Evolutionary conservation across 1,284 basidiomycete genomes (phyloP).

Genomic region (Uromyces viciae-fabae): DNA sequence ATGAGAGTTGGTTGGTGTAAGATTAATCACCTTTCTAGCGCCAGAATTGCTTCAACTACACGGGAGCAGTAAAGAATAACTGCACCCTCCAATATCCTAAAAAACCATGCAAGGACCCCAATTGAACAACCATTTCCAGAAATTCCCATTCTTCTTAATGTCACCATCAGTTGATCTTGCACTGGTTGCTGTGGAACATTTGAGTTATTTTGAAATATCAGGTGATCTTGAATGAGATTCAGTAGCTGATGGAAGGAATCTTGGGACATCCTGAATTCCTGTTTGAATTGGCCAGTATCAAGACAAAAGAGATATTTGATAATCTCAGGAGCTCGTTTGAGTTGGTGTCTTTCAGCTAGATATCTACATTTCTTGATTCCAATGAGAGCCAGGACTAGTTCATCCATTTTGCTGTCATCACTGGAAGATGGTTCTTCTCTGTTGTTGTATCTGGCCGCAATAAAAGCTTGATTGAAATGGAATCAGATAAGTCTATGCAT

Average conservation of each 20-base stretch:
- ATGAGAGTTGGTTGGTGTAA: too few relatives aligned
- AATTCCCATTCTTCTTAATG: neutral
- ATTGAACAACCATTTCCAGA: neutral
- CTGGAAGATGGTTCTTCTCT: too few relatives aligned
- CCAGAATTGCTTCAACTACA: neutral
- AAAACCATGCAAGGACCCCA: neutral
- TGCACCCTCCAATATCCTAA: neutral
- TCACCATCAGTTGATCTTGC: neutral
- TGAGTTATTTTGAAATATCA: neutral
- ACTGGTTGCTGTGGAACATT: neutral
- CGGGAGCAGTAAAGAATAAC: slow-evolving; percentile 8
- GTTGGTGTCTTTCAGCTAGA: neutral
- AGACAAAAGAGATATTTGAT: neutral
- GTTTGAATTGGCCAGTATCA: neutral
- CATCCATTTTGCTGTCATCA: too few relatives aligned
- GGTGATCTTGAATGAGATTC: neutral
- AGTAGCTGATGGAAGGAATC: neutral
- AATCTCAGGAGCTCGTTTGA: neutral
- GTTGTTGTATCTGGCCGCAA: too few relatives aligned
- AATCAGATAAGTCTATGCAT: too few relatives aligned
- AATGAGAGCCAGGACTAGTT: neutral
- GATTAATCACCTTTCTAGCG: neutral
- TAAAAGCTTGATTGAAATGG: too few relatives aligned
- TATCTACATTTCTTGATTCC: neutral
- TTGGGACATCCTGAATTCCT: neutral